phyloP scores from a whole-genome alignment of 2,329 filamentous ascomycete species.

The Colletotrichum horii region DNA sequence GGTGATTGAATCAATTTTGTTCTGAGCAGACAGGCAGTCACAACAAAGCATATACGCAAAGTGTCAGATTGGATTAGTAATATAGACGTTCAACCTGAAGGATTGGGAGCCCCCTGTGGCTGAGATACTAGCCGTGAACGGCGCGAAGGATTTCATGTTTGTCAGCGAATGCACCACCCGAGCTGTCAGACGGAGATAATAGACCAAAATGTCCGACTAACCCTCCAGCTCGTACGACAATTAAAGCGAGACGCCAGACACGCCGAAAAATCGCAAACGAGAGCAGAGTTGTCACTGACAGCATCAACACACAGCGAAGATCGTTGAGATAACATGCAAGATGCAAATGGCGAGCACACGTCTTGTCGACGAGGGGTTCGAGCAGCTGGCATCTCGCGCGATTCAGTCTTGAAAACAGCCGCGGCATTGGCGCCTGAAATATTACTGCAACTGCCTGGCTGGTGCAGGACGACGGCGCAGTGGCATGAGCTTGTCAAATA shows the following conservation, averaged over 20 bases:
- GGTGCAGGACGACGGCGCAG: not conserved
- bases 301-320: not conserved
- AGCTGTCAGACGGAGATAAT: not conserved
- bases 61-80: not conserved
- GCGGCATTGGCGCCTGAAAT: slow-evolving; percentile 5
- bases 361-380: not conserved
- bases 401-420: not conserved
- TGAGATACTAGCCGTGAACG: not conserved
- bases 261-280: not conserved
- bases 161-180: not conserved
- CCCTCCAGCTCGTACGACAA: not conserved
- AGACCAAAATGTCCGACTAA: not conserved
- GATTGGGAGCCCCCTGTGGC: not conserved
- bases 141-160: not conserved
- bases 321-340: not conserved
- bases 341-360: not conserved
- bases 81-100: not conserved
- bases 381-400: not conserved
- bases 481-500: not conserved
- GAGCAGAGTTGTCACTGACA: not conserved
- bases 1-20: not conserved
- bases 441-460: not conserved
- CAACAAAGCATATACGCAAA: too few relatives aligned
- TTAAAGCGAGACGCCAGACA: not conserved
- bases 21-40: not conserved